phyloP scores from a whole-genome alignment of 2,329 filamentous ascomycete species.

The Xylaria sp. region DNA sequence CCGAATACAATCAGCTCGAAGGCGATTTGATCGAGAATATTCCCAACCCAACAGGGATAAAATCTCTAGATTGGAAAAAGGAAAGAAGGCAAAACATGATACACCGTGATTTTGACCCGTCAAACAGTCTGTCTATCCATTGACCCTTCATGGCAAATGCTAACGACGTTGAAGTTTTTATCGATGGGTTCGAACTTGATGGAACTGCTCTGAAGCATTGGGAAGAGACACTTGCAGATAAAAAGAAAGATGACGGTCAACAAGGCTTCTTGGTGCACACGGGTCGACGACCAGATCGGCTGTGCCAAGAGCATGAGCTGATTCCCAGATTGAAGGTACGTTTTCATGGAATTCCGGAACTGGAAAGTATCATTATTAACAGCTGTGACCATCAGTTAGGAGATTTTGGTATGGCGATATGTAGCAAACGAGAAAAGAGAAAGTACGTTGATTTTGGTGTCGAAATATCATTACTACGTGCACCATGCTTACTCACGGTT shows the following conservation, averaged over 20 bases:
- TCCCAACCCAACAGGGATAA: conserved; percentile 1
- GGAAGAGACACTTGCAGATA: conserved; percentile 2
- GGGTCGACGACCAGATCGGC: conserved; percentile 14
- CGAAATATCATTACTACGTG: background rate
- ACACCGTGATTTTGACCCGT: conserved; percentile 45
- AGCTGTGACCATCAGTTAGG: conserved; percentile 34
- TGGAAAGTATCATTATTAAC: background rate
- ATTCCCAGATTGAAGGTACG: conserved; percentile 39
- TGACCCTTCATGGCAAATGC: background rate
- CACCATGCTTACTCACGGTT: conserved; percentile 13
- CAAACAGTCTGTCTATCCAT: conserved; percentile 38
- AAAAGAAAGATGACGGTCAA: background rate
- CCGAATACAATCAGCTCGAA: background rate
- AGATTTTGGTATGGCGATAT: conserved; percentile 40
- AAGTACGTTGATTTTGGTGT: conserved; percentile 37
- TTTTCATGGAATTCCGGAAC: background rate
- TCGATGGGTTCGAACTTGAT: conserved; percentile 35
- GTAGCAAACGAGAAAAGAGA: conserved; percentile 38
- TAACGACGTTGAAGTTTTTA: conserved; percentile 36
- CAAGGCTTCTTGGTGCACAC: background rate
- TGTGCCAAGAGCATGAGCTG: conserved; percentile 29
- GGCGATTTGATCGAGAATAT: conserved; percentile 38
- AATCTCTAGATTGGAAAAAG: conserved; percentile 24
- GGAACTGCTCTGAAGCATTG: background rate
- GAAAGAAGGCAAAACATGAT: conserved; percentile 41